Evolutionary conservation across 306 rosid species (phyloP), one percentile per base, ranked within the genome.

Genomic region (Biancaea sappan): DNA sequence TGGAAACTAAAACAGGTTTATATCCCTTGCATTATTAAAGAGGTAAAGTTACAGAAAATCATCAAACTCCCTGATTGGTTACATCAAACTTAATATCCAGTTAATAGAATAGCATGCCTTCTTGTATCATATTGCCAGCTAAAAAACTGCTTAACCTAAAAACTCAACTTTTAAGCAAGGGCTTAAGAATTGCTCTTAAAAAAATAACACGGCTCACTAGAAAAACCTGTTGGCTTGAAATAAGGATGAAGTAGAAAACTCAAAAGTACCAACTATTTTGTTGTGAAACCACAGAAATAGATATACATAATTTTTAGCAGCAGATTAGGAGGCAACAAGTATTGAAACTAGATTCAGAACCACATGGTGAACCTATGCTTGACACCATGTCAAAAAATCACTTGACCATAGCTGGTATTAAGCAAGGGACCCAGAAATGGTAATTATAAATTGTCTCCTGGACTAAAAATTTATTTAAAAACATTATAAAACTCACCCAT

Each of bases 401-500:
- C n/a, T 18, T 52, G 58, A 14, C 32, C 52, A n/a, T n/a, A n/a
- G n/a, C n/a, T n/a, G n/a, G n/a, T n/a, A n/a, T n/a, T 31, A 43
- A 28, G 51, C 44, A 32, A 31, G 12, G 47, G 47, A 4, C 44
- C 66, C 46, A 60, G 16, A 60, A 60, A 60, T 60, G 28, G 25
- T 34, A 8, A 18, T 34, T 5, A 60, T 60, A 61, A 61, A 4
- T 21, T 67, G 31, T 50, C 24, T 18, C 46, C 25, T 14, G 24
- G 15, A 19, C 35, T 66, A 73, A 19, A 21, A 0, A 41, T 51
- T 35, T 24, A 21, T 34, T 69, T 40, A 48, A 58, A 59, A 64
- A 65, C 64, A 77, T 66, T 56, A 21, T 52, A 77, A 74, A 82
- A 84, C 94, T 85, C 73, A 95, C 99, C 98, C 97, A 73, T 95